These are phyloP conservation scores for Echium plantagineum DNA, from an alignment of 257 asterid species.

Conservation along the genomic window DNA sequence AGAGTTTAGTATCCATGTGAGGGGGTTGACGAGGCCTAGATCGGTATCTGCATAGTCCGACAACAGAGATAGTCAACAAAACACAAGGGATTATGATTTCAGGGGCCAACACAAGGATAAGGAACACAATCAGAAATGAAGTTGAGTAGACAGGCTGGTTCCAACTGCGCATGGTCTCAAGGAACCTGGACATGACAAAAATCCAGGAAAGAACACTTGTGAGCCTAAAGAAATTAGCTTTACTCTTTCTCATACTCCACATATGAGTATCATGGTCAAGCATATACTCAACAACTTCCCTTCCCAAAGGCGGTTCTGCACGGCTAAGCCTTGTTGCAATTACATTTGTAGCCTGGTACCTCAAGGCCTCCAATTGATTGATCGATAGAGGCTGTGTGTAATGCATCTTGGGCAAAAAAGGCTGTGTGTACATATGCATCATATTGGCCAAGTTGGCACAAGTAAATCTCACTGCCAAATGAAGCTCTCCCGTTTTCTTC, in stretches of 20 bases:
- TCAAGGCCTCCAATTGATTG: conserved; percentile 46
- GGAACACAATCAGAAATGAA: conserved; percentile 23
- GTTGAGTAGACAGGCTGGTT: conserved; percentile 55
- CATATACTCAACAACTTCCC: conserved; percentile 88
- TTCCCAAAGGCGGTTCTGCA: conserved; percentile 70
- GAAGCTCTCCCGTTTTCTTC: conserved; percentile 88
- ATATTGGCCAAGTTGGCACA: conserved; percentile 64
- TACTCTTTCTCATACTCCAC: conserved; percentile 99
- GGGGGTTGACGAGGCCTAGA: conserved; percentile 73
- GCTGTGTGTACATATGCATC: conserved; percentile 58
- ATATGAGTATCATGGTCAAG: conserved; percentile 80
- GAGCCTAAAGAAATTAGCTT: conserved; percentile 75
- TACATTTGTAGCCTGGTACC: conserved; percentile 81
- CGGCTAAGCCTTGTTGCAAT: conserved; percentile 66
- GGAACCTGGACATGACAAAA: conserved; percentile 31
- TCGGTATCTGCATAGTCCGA: conserved; percentile 63
- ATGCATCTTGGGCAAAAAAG: conserved; percentile 83
- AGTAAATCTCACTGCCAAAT: conserved; percentile 73
- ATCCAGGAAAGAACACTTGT: conserved; percentile 55
- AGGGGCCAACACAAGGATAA: conserved; percentile 40
- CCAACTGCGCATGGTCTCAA: conserved; percentile 54
- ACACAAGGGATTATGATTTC: conserved; percentile 66
- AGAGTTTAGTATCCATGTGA: conserved; percentile 67
- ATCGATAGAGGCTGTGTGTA: conserved; percentile 78
- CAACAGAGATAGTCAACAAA: conserved; percentile 35